Percentiles rank a stretch among this genome's conserved stretches.
These are phyloP conservation scores for Pyricularia grisea DNA, from an alignment of 2,329 filamentous ascomycete species.

Conservation along the genomic window DNA sequence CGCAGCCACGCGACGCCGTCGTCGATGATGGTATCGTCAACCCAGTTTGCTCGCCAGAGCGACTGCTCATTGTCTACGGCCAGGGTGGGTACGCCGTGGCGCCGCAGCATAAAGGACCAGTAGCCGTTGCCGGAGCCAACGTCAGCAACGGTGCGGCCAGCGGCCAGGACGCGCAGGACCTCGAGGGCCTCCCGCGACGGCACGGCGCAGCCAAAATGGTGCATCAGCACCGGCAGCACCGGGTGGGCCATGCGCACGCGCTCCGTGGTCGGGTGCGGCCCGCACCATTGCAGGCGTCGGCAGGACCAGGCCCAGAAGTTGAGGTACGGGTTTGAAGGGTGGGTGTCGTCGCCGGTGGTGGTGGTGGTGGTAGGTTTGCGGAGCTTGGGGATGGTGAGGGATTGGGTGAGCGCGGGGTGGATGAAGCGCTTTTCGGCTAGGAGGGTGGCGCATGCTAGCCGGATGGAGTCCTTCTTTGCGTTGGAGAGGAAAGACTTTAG, in stretches of 20 bases:
- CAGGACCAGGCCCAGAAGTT: conserved; percentile 59
- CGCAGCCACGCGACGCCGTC: conserved; percentile 52
- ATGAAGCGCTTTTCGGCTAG: conserved; percentile 43
- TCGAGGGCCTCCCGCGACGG: conserved; percentile 58
- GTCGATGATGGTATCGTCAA: conserved; percentile 52
- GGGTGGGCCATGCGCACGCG: conserved; percentile 45
- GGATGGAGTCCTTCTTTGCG: conserved; percentile 52
- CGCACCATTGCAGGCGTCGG: conserved; percentile 55
- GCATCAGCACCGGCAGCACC: conserved; percentile 63
- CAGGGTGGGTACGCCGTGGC: conserved; percentile 41
- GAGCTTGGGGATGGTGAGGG: conserved; percentile 33
- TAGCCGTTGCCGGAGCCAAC: conserved; percentile 66
- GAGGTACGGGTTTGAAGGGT: conserved; percentile 52
- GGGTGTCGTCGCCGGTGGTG: conserved; percentile 17
- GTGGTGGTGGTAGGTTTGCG: conserved; percentile 29
- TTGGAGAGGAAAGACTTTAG: conserved; percentile 55
- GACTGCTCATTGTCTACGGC: conserved; percentile 61
- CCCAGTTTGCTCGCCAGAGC: conserved; percentile 60
- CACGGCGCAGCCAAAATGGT: conserved; percentile 67
- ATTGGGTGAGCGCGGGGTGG: conserved; percentile 28
- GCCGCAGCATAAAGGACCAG: conserved; percentile 60
- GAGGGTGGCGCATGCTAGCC: conserved; percentile 44
- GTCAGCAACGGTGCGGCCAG: conserved; percentile 48
- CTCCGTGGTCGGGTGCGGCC: conserved; percentile 43
- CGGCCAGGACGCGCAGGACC: conserved; percentile 47